Evolutionary conservation across 2,329 filamentous ascomycete genomes (phyloP), one percentile per base, ranked within the genome.

Genomic region (Pezizomycotina sp.): DNA sequence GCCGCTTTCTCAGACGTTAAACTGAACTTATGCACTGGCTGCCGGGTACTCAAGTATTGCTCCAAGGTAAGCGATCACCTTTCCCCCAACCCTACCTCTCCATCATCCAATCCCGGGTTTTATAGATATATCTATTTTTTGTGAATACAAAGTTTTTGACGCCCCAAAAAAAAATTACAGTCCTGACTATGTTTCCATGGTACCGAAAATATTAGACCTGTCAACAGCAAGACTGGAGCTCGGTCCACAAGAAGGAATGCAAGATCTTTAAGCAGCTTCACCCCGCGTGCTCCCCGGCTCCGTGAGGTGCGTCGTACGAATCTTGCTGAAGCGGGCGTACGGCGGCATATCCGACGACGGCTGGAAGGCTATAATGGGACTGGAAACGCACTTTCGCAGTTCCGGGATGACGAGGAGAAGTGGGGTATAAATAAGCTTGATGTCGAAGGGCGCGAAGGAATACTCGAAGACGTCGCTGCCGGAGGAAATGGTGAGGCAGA

Each of bases 221-320:
- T 51, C 71, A 77, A 56, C 55, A 59, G 27, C 60, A 62, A 48
- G 63, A 69, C 16, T 77, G 71, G 71, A 65, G 62, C 33, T 58
- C 61, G 12, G 59, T 60, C 6, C 71, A 77, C 56, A 71, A 69
- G 36, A 54, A 64, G 38, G 69, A 74, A 54, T 77, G 71, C 49
- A 60, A 63, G 18, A 59, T 66, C 5, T 64, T 66, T 34, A 57
- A 58, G 27, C 53, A 53, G 6, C 52, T 68, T 4, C 52, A 56
- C 14, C 63, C 1, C 56, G 55, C 4, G 48, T 64, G 13, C 55
- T 74, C 2, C 71, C 70, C 0, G 68, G 63, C 44, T 63, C 64
- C 25, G 66, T 68, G 2, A 60, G 71, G 9, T 68, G 65, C 4
- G 57, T 67, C 2, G 58, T 73, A 36, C 64, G 70, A 13, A 53